Percentiles rank a stretch among this genome's conserved stretches.
These are phyloP conservation scores for Diospyros kaki DNA, from an alignment of 148 eudicot genomes.

Conservation along the genomic window DNA sequence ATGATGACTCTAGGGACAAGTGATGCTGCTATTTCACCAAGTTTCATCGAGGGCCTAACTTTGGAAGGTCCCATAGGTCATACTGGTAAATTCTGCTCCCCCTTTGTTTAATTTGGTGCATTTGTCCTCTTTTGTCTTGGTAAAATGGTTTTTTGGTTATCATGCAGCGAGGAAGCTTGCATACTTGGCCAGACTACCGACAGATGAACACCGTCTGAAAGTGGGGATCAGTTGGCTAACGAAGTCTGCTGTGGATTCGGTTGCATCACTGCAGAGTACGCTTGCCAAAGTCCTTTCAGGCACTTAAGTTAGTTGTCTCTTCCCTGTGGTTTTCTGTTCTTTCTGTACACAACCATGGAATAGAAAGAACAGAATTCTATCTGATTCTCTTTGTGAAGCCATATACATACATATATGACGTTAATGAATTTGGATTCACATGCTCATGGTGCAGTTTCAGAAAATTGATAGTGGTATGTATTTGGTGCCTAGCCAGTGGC, in stretches of 20 bases:
- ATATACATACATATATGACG: too few relatives aligned
- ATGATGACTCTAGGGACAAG: conserved; percentile 92
- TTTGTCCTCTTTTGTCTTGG: neutral
- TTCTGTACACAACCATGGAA: too few relatives aligned
- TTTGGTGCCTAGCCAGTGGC: too few relatives aligned
- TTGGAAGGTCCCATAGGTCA: conserved; percentile 91
- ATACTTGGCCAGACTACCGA: conserved; percentile 78
- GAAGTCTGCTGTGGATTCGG: conserved; percentile 84
- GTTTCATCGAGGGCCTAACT: conserved; percentile 80
- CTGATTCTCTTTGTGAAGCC: too few relatives aligned
- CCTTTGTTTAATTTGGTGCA: conserved; percentile 4
- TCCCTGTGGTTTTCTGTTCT: too few relatives aligned
- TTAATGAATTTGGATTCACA: too few relatives aligned
- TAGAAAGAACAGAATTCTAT: too few relatives aligned
- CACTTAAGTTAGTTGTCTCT: conserved; percentile 19
- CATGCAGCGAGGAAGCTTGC: conserved; percentile 87
- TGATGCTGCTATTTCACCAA: conserved; percentile 87
- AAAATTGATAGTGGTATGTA: too few relatives aligned
- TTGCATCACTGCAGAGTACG: conserved; percentile 55
- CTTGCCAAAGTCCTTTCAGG: conserved; percentile 63
- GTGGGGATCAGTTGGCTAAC: conserved; percentile 94
- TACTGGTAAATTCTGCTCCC: conserved; percentile 44
- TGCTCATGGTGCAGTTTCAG: too few relatives aligned
- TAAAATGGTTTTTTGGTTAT: neutral
- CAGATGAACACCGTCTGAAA: conserved; percentile 86